Percentiles rank a stretch among this genome's conserved stretches.
phyloP scores from a whole-genome alignment of 1,284 basidiomycete species.

The Cerrena zonata region DNA sequence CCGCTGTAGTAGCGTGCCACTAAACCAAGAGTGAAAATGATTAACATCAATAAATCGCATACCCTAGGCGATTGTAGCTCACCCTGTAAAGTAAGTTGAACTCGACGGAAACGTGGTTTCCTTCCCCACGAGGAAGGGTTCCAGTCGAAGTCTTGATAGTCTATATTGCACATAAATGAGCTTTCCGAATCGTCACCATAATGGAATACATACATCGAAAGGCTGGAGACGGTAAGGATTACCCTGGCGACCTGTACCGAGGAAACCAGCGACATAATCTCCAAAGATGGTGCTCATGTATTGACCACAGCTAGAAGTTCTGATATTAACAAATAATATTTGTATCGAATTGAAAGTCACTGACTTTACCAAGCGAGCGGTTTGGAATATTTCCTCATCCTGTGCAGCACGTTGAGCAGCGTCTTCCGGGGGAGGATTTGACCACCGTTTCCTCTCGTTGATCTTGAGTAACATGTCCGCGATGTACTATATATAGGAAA shows the following conservation, averaged over 20 bases:
- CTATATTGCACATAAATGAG: slow-evolving; percentile 24
- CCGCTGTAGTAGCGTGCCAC: slow-evolving; percentile 69
- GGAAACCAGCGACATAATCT: slow-evolving; percentile 70
- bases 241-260: slow-evolving; percentile 59
- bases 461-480: slow-evolving; percentile 62
- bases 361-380: slow-evolving; percentile 68
- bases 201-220: slow-evolving; percentile 39
- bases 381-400: slow-evolving; percentile 70
- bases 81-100: slow-evolving; percentile 66
- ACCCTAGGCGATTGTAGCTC: slow-evolving; percentile 9
- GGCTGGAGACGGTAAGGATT: slow-evolving; percentile 58
- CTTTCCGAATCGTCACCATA: background rate
- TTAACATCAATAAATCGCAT: too few relatives aligned
- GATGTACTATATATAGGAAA: slow-evolving; percentile 44
- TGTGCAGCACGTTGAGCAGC: slow-evolving; percentile 36
- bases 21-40: slow-evolving; percentile 4
- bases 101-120: slow-evolving; percentile 69
- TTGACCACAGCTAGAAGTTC: slow-evolving; percentile 20
- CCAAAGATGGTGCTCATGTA: slow-evolving; percentile 68
- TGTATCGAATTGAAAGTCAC: slow-evolving; percentile 22
- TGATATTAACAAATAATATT: background rate
- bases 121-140: slow-evolving; percentile 55
- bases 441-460: slow-evolving; percentile 53
- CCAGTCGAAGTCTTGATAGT: slow-evolving; percentile 41
- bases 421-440: slow-evolving; percentile 25